Evolutionary conservation across 2,329 filamentous ascomycete genomes (phyloP), one percentile per base, ranked within the genome.

Genomic region (Penicillium vulpinum): DNA sequence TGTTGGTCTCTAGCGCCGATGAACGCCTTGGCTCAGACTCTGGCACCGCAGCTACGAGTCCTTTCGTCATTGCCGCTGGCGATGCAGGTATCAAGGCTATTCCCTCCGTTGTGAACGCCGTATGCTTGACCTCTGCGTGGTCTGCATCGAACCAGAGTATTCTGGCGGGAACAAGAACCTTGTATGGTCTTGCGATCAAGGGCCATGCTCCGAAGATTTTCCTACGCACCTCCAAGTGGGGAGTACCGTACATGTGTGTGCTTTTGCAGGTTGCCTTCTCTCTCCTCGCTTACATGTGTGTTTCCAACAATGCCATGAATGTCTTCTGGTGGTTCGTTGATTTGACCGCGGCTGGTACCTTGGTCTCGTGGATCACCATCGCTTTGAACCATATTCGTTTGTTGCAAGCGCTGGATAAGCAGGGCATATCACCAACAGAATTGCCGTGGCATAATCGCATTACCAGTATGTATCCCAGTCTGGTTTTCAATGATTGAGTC

Each of bases 21-120:
- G 43, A 62, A 4, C 58, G 62, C 10, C 54, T 70, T 2, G 33
- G 47, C 9, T 44, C 61, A 10, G 60, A 65, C 7, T 65, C 63
- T 1, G 61, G 59, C 1, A 79, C 64, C 67, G 70, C 73, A 10
- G 57, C 67, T 2, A 59, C 62, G 21, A 77, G 74, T 44, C 88
- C 87, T 11, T 90, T 87, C 66, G 88, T 92, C 57, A 89, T 92
- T 60, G 89, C 88, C 18, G 85, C 88, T 36, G 80, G 82, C 11
- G 82, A 84, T 29, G 89, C 88, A 2, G 85, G 87, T 0, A 86
- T 92, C 56, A 80, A 78, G 5, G 86, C 82, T 7, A 82, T 92
- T 5, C 87, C 88, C 0, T 85, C 85, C 6, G 83, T 92, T 53
- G 86, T 92, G 73, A 93, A 93, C 70, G 89, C 88, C 35, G 80